phyloP scores from a whole-genome alignment of 192 early-diverging fungal genomes.

The Allomyces macrogynus region DNA sequence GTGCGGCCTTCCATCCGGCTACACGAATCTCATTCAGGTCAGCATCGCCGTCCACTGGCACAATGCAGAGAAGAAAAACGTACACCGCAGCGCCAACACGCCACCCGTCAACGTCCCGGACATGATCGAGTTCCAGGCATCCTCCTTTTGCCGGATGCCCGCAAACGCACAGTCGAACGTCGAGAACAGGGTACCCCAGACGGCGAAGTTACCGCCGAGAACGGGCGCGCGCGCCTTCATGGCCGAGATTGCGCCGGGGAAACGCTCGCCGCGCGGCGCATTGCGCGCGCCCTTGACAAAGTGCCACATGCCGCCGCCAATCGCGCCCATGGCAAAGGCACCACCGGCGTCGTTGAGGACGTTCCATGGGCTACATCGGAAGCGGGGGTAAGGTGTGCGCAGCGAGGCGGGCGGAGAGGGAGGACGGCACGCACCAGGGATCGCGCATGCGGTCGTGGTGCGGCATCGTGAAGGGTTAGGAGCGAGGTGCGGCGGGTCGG shows the following conservation, averaged over 20 bases:
- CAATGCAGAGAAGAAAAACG: conserved; percentile 8
- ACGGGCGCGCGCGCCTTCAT: conserved; percentile 89
- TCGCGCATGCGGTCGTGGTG: not conserved
- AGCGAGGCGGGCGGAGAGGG: not conserved
- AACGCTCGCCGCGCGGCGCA: conserved; percentile 86
- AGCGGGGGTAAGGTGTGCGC: not conserved
- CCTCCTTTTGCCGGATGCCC: conserved; percentile 89
- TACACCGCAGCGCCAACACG: conserved; percentile 70
- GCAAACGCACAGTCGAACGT: conserved; percentile 91
- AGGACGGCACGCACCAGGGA: not conserved
- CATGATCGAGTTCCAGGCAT: conserved; percentile 93
- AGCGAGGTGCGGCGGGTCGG: no score
- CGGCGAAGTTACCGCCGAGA: conserved; percentile 95
- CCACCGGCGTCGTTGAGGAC: conserved; percentile 67
- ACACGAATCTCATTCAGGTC: not conserved
- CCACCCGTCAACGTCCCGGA: conserved; percentile 90
- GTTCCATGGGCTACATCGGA: conserved; percentile 53
- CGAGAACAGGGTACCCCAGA: conserved; percentile 97
- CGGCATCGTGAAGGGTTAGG: no score
- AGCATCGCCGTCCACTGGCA: no score
- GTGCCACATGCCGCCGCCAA: conserved; percentile 91
- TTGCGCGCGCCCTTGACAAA: conserved; percentile 97
- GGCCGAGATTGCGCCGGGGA: conserved; percentile 62
- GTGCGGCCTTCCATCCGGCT: conserved; percentile 44
- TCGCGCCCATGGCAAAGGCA: conserved; percentile 88